Conservation (phyloP, 2,329 filamentous ascomycete species). For the Oidium heveae region DNA sequence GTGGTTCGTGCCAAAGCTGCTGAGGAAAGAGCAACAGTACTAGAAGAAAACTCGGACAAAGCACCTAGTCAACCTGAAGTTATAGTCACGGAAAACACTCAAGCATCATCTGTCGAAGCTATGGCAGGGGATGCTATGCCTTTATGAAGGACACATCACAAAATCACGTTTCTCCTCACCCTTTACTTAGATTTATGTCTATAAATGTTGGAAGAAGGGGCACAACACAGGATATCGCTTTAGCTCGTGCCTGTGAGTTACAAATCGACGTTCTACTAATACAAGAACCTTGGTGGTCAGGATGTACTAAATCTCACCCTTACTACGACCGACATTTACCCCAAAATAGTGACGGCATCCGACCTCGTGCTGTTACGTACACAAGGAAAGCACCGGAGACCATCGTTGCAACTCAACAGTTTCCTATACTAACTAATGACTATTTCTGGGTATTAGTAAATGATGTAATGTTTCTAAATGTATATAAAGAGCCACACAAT, state of each 20-base stretch:
- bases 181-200: not conserved
- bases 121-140: not conserved
- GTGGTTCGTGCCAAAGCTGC: not conserved
- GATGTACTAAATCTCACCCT: not conserved
- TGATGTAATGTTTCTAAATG: not conserved
- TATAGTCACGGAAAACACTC: not conserved
- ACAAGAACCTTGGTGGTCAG: not conserved
- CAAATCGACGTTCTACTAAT: not conserved
- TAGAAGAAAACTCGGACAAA: not conserved
- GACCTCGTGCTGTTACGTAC: not conserved
- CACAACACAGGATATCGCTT: not conserved
- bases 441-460: not conserved
- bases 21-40: not conserved
- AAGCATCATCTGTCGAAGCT: not conserved
- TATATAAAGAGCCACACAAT: not conserved
- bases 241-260: not conserved
- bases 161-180: not conserved
- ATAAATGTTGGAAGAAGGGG: not conserved
- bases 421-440: not conserved
- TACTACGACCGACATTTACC: not conserved
- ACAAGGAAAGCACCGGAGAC: not conserved
- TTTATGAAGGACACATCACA: not conserved
- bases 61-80: not conserved
- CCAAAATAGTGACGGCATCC: not conserved
- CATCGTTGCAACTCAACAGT: not conserved